Evolutionary conservation across 768 basidiomycete species (phyloP).

Genomic region (Tubosaeta brunneosetosa): DNA sequence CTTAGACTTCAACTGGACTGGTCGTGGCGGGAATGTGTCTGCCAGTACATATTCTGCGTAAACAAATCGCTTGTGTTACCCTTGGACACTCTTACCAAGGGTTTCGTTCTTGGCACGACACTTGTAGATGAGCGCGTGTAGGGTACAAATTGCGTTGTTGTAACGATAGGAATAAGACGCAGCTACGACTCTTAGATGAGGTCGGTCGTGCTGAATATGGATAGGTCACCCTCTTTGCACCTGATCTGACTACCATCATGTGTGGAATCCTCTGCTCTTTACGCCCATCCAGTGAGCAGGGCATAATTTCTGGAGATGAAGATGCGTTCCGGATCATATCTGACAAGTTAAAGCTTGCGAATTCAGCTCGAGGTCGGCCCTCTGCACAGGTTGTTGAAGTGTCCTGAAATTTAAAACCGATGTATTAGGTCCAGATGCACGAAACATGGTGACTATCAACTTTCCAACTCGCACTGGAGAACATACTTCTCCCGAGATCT

Average conservation of each 20-base stretch:
- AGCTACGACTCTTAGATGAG: background rate
- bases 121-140: conserved; percentile 15
- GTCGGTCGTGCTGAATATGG: too few species aligned
- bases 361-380: conserved; percentile 51
- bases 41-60: conserved; percentile 79
- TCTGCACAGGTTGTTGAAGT: background rate
- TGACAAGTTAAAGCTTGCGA: conserved; percentile 41
- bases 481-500: background rate
- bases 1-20: conserved; percentile 97
- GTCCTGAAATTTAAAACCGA: conserved; percentile 1
- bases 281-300: conserved; percentile 13
- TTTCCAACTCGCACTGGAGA: conserved; percentile 9
- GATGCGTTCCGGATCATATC: conserved; percentile 21
- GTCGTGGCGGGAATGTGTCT: conserved; percentile 92
- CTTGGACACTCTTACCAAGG: conserved; percentile 1
- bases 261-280: conserved; percentile 66
- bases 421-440: conserved; percentile 61
- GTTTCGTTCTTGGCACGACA: background rate
- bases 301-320: background rate
- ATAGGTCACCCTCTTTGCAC: too few species aligned
- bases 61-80: conserved; percentile 9
- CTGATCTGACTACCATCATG: conserved; percentile 38
- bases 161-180: conserved; percentile 13
- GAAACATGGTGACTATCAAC: conserved; percentile 30
- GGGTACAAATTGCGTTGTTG: conserved; percentile 12